Conservation (phyloP, 257 asterid species). For the Solanum arcanum region DNA sequence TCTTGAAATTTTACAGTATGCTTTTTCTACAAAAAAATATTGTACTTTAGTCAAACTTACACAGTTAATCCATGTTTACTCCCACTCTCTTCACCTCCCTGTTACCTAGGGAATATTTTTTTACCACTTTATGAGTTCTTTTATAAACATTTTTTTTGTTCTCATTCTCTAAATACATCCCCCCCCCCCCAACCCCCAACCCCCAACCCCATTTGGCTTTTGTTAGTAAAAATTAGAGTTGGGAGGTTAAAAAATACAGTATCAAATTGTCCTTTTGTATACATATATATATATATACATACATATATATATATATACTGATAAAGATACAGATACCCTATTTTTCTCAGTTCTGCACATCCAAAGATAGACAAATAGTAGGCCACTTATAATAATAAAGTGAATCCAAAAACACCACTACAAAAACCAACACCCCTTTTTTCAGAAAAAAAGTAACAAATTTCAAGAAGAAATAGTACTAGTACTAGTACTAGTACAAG, state of each 20-base stretch:
- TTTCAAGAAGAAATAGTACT: conserved; percentile 13
- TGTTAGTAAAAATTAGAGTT: background rate
- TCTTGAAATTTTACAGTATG: background rate
- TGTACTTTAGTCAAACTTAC: conserved; percentile 14
- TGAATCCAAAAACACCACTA: conserved; percentile 29
- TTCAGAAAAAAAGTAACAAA: conserved; percentile 6
- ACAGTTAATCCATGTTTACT: background rate
- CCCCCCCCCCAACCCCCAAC: background rate
- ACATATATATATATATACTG: background rate
- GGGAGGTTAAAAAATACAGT: background rate
- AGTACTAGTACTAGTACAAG: background rate
- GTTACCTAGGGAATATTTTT: conserved; percentile 20
- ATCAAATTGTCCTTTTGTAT: conserved; percentile 9
- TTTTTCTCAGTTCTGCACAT: conserved; percentile 18
- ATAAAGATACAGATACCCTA: conserved; percentile 12
- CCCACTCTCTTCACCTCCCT: background rate
- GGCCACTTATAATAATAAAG: conserved; percentile 13
- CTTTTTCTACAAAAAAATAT: background rate
- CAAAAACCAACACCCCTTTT: conserved; percentile 27
- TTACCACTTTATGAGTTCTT: conserved; percentile 9
- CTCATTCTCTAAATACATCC: conserved; percentile 12
- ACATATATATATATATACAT: background rate
- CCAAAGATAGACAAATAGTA: conserved; percentile 13
- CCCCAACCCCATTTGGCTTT: background rate
- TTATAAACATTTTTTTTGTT: conserved; percentile 9